Evolutionary conservation across 352 stramenopile species (phyloP).

Genomic region (Saprolegnia parasitica): DNA sequence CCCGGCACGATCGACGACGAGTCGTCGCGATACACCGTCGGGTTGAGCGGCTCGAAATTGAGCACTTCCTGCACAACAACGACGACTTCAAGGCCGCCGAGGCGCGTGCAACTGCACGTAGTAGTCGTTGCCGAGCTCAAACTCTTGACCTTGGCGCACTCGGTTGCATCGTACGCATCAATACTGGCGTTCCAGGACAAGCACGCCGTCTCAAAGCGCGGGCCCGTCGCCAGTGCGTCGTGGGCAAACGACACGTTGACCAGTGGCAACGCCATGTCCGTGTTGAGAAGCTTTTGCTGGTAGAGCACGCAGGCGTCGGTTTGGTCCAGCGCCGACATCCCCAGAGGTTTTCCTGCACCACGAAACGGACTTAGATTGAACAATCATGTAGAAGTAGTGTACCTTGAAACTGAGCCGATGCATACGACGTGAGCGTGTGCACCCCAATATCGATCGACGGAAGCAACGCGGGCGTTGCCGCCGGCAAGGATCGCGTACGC

Average conservation of each 20-base stretch:
- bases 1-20: constrained; percentile 44
- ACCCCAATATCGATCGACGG: constrained; percentile 15
- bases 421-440: constrained; percentile 8
- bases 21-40: constrained; percentile 61
- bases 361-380: not conserved
- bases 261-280: constrained; percentile 39
- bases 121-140: constrained; percentile 40
- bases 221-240: constrained; percentile 40
- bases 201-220: constrained; percentile 60
- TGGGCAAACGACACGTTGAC: constrained; percentile 51
- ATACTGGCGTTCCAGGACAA: constrained; percentile 43
- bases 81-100: constrained; percentile 50
- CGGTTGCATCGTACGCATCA: constrained; percentile 39
- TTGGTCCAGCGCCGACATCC: not conserved
- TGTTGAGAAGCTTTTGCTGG: constrained; percentile 5
- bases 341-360: not conserved
- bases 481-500: constrained; percentile 45
- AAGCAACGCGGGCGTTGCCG: constrained; percentile 42
- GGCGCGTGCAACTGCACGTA: constrained; percentile 51
- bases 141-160: constrained; percentile 58
- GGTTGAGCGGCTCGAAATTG: constrained; percentile 51
- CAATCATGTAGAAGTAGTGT: not conserved
- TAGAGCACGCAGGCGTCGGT: constrained; percentile 18
- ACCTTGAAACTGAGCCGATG: constrained; percentile 21
- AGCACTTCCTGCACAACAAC: constrained; percentile 59